Evolutionary conservation across 108 stramenopile genomes (phyloP), one percentile per base, ranked within the genome.

Genomic region (Nitzschia inconspicua): DNA sequence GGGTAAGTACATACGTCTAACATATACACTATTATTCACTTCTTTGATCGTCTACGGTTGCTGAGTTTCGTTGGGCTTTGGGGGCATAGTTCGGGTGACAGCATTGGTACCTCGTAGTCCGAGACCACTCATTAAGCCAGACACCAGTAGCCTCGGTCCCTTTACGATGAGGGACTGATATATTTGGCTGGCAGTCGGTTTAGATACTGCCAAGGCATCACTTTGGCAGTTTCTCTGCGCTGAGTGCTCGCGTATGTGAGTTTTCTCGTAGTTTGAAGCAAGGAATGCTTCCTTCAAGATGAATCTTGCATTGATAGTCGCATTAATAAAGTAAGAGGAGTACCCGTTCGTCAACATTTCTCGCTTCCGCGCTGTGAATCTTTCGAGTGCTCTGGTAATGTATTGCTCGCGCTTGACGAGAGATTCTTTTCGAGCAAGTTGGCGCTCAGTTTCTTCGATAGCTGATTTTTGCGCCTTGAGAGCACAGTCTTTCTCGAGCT

Each of bases 281-380:
- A 63, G 61, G 35, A 47, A 32, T 26, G 61, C 47, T 26, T 63
- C 61, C 39, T 40, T 63, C 19, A 63, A 36, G 25, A 63, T 30
- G 24, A 31, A 54, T 50, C 36, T 20, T 26, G 35, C n/a, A 40
- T 47, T 37, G 25, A 63, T 28, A 18, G 35, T 37, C 1, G 61
- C 44, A 27, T 51, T 48, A 1, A 51, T 23, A 8, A 63, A 51
- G 5, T 16, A 63, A 18, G 31, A 51, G 16, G 35, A 26, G 6
- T 25, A 13, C 3, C 61, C 48, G 16, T 0, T 3, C n/a, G 48
- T 11, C 34, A 46, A 11, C 13, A 0, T 42, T 16, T 50, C 36
- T 11, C 27, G 18, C 26, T 36, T 37, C 24, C 35, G 61, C 10
- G 39, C 7, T 4, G 19, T 3, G 22, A 63, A 37, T 23, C 28